These are phyloP conservation scores for Cucurbita maxima DNA, from an alignment of 306 rosid species.

Conservation along the genomic window DNA sequence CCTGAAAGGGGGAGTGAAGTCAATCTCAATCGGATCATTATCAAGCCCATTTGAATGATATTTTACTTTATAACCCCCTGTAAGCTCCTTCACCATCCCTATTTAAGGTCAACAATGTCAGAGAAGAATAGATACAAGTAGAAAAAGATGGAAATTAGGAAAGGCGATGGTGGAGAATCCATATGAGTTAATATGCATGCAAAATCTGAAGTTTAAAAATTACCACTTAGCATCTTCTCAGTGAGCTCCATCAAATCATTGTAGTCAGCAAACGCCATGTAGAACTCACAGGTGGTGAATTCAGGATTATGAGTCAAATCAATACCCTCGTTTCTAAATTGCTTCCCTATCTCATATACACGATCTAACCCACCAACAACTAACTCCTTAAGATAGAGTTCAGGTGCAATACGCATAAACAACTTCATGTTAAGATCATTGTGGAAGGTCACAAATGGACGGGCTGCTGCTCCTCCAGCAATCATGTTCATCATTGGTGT, in stretches of 20 bases:
- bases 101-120: conserved; percentile 14
- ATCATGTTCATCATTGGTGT: conserved; percentile 99
- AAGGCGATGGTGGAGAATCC: not conserved
- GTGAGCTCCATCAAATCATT: conserved; percentile 74
- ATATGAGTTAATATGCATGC: conserved; percentile 3
- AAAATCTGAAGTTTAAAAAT: not conserved
- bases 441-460: conserved; percentile 83
- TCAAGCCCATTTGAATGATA: conserved; percentile 68
- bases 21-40: conserved; percentile 46
- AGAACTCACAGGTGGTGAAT: conserved; percentile 91
- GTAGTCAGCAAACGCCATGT: conserved; percentile 86
- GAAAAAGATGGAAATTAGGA: conserved; percentile 4
- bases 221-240: conserved; percentile 82
- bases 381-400: conserved; percentile 80
- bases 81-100: conserved; percentile 84
- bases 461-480: conserved; percentile 96
- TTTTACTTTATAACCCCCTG: conserved; percentile 70
- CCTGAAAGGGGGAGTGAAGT: conserved; percentile 46
- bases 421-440: conserved; percentile 81
- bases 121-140: conserved; percentile 3
- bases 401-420: conserved; percentile 88
- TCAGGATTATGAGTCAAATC: conserved; percentile 96
- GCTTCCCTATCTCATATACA: conserved; percentile 98
- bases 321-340: conserved; percentile 91
- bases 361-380: conserved; percentile 94